Evolutionary conservation across 495 filamentous ascomycete genomes (phyloP).

Genomic region (Penicillium alfredii): DNA sequence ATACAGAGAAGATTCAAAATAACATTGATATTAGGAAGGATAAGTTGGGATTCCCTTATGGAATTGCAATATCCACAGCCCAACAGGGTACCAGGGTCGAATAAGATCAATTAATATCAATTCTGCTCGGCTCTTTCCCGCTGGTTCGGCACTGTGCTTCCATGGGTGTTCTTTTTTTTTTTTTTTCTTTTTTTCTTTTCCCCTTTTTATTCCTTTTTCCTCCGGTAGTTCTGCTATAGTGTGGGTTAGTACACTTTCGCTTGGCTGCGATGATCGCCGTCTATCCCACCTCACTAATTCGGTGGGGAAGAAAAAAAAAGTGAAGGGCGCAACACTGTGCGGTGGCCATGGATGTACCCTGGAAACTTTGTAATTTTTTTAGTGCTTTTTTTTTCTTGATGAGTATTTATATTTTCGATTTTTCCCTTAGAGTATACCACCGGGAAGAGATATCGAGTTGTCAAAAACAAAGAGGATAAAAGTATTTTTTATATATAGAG

Average conservation of each 20-base stretch:
- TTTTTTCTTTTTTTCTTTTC: constrained; percentile 2
- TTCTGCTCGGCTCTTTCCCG: constrained; percentile 18
- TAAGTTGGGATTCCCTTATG: too few species aligned
- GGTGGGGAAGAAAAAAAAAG: constrained; percentile 20
- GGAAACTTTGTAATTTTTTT: constrained; percentile 12
- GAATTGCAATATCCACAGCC: too few species aligned
- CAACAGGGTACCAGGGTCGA: too few species aligned
- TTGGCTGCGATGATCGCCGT: constrained; percentile 25
- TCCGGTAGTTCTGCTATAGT: too few species aligned
- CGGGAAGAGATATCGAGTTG: too few species aligned
- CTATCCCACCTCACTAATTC: constrained; percentile 15
- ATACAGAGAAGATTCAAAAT: too few species aligned
- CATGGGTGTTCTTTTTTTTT: constrained; percentile 8
- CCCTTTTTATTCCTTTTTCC: background rate
- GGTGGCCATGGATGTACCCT: constrained; percentile 12
- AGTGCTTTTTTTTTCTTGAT: constrained; percentile 1
- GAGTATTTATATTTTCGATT: too few species aligned
- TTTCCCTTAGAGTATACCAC: too few species aligned
- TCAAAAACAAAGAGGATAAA: too few species aligned
- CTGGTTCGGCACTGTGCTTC: constrained; percentile 5
- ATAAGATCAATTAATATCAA: background rate
- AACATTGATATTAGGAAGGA: constrained; percentile 2
- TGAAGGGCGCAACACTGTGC: constrained; percentile 14
- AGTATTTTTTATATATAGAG: background rate
- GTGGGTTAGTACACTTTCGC: too few species aligned